These are phyloP conservation scores for Pseudoscleropodium purum DNA, from an alignment of 225 moss, liverwort and hornwort species.

Conservation along the genomic window DNA sequence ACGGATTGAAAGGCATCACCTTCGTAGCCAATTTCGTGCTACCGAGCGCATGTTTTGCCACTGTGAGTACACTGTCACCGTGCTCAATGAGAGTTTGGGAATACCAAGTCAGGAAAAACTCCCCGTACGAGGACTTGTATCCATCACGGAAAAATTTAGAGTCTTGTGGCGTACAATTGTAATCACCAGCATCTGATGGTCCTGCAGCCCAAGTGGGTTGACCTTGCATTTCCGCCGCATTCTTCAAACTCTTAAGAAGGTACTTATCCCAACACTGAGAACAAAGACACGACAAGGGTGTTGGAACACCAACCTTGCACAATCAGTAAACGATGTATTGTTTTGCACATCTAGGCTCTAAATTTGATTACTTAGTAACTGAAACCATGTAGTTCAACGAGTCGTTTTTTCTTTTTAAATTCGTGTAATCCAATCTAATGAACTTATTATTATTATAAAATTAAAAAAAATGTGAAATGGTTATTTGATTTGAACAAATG, in stretches of 20 bases:
- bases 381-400: neutral
- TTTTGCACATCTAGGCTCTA: neutral
- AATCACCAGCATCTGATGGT: slow-evolving; percentile 47
- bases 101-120: slow-evolving; percentile 67
- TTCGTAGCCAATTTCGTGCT: slow-evolving; percentile 67
- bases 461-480: neutral
- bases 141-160: slow-evolving; percentile 38
- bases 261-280: slow-evolving; percentile 41
- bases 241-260: slow-evolving; percentile 33
- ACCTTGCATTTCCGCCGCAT: slow-evolving; percentile 13
- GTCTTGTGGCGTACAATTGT: slow-evolving; percentile 42
- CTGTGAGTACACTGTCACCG: slow-evolving; percentile 43
- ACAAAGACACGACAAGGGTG: neutral
- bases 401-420: neutral
- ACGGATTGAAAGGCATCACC: slow-evolving; percentile 4
- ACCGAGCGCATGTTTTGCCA: slow-evolving; percentile 54
- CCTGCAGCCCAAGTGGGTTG: slow-evolving; percentile 19
- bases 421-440: neutral
- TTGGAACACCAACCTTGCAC: neutral
- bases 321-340: too few species aligned
- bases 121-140: slow-evolving; percentile 32
- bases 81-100: slow-evolving; percentile 48
- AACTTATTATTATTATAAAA: neutral
- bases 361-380: neutral
- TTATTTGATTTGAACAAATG: neutral